Percentiles rank a stretch among this genome's conserved stretches.
These are phyloP conservation scores for Noccaea caerulescens DNA, from an alignment of 345 rosid species.

Conservation along the genomic window DNA sequence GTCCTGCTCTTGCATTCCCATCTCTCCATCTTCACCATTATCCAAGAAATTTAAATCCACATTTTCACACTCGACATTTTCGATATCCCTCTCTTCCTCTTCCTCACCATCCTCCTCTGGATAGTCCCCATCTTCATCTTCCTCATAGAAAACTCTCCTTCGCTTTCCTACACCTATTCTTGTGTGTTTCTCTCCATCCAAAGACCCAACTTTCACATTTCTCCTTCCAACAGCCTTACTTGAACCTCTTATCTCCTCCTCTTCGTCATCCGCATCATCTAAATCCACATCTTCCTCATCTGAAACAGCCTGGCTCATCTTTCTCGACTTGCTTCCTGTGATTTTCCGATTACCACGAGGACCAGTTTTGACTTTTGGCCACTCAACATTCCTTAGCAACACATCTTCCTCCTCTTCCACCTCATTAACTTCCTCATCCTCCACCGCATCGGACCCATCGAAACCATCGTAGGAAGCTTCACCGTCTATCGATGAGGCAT, in stretches of 20 bases:
- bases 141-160: constrained; percentile 45
- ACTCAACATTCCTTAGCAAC: constrained; percentile 48
- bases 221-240: constrained; percentile 46
- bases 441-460: constrained; percentile 42
- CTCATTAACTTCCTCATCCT: constrained; percentile 49
- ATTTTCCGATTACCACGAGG: constrained; percentile 43
- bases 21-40: constrained; percentile 34
- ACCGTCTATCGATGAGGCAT: constrained; percentile 56
- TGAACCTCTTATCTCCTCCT: constrained; percentile 38
- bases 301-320: constrained; percentile 25
- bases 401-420: constrained; percentile 38
- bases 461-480: constrained; percentile 61
- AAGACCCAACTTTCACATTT: constrained; percentile 9
- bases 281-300: constrained; percentile 42
- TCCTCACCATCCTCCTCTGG: constrained; percentile 40
- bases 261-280: constrained; percentile 48
- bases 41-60: constrained; percentile 23
- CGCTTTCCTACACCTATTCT: constrained; percentile 26
- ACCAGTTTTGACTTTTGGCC: constrained; percentile 48
- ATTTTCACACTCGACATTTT: not conserved
- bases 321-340: constrained; percentile 34
- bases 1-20: constrained; percentile 42
- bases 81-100: constrained; percentile 40
- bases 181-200: constrained; percentile 27
- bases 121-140: constrained; percentile 46